Evolutionary conservation across 2,329 filamentous ascomycete species (phyloP), one percentile per base, ranked within the genome.

Genomic region (Sporothrix globosa): DNA sequence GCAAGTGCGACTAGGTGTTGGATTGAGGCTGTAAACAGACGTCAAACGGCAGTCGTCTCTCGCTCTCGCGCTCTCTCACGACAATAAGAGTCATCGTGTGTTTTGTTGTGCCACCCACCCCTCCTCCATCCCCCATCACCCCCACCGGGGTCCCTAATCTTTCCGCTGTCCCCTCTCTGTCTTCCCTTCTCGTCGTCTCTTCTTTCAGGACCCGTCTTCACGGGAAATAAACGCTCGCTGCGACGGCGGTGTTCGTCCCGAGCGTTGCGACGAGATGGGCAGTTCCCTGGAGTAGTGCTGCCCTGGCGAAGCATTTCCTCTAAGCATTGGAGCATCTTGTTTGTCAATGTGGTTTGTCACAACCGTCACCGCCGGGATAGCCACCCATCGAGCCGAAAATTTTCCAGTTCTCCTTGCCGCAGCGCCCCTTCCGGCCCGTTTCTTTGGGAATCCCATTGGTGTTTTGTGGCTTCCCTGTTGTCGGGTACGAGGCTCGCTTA

Each of bases 291-390:
- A 3, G 3, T 3, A 30, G 30, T 30, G 30, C 30, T 30, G 30
- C 30, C 5, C 30, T 30, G 30, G 41, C 65, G 34, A 53, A 53
- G 39, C 48, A 67, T 5, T 3, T 5, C 30, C 30, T 30, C 30
- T 5, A 30, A 30, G 30, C 14, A 24, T 67, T 53, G 48, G 48
- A 14, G 27, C 24, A 44, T 56, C 39, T 58, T 50, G 50, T 27
- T 56, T 67, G 65, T 67, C 34, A 48, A 10, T 2, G 3, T 46
- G 50, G 48, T 56, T 67, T 67, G 65, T 67, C 48, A 67, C n/a
- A n/a, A 44, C 17, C 11, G 56, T 61, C 56, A 24, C n/a, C 3
- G n/a, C 34, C 56, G 56, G 56, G 24, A 61, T 44, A 39, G 56
- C 9, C 56, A 61, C 7, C n/a, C 11, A 41, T 44, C n/a, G 34